A percentile compares a stretch with the other conserved stretches of the same genome.
These are phyloP conservation scores for Potentilla sterilis DNA, from an alignment of 306 rosid species.

Conservation along the genomic window DNA sequence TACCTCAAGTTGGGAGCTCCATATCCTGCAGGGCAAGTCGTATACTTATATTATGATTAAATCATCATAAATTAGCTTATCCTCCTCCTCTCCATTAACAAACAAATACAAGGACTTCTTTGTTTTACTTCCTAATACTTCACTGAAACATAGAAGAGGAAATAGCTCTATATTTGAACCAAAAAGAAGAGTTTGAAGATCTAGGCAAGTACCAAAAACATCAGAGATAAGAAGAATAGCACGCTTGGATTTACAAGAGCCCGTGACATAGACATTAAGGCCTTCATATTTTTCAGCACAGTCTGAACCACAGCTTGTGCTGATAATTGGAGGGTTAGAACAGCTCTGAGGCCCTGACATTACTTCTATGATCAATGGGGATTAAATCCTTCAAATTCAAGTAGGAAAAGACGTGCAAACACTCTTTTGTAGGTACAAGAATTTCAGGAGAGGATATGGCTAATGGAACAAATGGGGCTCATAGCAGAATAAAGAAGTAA, in stretches of 20 bases:
- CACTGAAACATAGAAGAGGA: not conserved
- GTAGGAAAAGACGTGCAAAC: not conserved
- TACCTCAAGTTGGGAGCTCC: conserved; percentile 80
- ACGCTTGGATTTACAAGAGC: conserved; percentile 43
- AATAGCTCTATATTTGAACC: not conserved
- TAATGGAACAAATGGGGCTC: not conserved
- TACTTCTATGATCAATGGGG: not conserved
- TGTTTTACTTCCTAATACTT: not conserved
- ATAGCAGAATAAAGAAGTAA: not conserved
- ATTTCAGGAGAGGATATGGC: not conserved
- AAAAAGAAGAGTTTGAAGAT: not conserved
- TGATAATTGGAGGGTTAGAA: conserved; percentile 62
- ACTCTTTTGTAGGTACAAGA: not conserved
- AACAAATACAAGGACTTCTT: not conserved
- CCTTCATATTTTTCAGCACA: conserved; percentile 43
- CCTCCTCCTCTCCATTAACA: not conserved
- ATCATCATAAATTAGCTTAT: not conserved
- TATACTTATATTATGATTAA: not conserved
- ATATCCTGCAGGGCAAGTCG: conserved; percentile 46
- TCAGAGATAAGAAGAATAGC: conserved; percentile 57
- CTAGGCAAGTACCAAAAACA: conserved; percentile 37
- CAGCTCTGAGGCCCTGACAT: conserved; percentile 75
- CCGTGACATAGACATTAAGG: conserved; percentile 43
- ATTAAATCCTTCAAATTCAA: not conserved
- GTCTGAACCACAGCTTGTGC: conserved; percentile 44